phyloP scores from a whole-genome alignment of 2,329 filamentous ascomycete species.

The Onygenales sp. region DNA sequence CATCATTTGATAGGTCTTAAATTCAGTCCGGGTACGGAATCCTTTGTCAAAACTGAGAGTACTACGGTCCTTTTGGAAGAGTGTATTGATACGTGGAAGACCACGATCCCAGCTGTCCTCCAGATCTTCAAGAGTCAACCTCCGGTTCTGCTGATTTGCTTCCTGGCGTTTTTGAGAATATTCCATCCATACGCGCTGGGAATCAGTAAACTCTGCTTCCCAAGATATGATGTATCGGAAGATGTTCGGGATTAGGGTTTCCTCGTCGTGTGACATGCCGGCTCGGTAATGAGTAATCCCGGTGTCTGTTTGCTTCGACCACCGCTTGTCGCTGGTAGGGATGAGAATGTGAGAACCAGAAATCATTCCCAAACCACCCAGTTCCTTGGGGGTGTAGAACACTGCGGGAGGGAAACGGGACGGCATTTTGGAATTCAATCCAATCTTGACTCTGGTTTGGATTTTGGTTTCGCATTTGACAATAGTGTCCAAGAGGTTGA shows the following conservation, averaged over 20 bases:
- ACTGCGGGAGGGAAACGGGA: constrained; percentile 96
- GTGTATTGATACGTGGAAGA: constrained; percentile 92
- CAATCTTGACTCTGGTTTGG: constrained; percentile 97
- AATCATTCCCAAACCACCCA: constrained; percentile 97
- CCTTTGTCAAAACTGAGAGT: constrained; percentile 98
- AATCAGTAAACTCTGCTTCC: constrained; percentile 98
- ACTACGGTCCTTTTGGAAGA: constrained; percentile 97
- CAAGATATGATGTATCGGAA: constrained; percentile 99
- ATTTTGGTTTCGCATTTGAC: constrained; percentile 99
- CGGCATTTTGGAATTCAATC: constrained; percentile 98
- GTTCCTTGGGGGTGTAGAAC: constrained; percentile 96
- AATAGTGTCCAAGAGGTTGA: constrained; percentile 88
- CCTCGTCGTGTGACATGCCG: constrained; percentile 97
- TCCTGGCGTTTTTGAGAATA: constrained; percentile 97
- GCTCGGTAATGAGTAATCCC: constrained; percentile 95
- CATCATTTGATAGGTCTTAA: constrained; percentile 98
- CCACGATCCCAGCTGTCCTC: constrained; percentile 98
- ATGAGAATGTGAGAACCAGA: constrained; percentile 97
- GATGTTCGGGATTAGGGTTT: constrained; percentile 96
- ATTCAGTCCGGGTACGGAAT: constrained; percentile 88
- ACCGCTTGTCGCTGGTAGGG: constrained; percentile 92
- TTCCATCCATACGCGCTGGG: constrained; percentile 97
- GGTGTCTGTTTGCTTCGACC: constrained; percentile 95
- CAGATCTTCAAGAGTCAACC: constrained; percentile 87
- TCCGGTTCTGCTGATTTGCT: constrained; percentile 92